Evolutionary conservation across 2,329 filamentous ascomycete species (phyloP), one percentile per base, ranked within the genome.

Genomic region (Aureobasidium sp.): DNA sequence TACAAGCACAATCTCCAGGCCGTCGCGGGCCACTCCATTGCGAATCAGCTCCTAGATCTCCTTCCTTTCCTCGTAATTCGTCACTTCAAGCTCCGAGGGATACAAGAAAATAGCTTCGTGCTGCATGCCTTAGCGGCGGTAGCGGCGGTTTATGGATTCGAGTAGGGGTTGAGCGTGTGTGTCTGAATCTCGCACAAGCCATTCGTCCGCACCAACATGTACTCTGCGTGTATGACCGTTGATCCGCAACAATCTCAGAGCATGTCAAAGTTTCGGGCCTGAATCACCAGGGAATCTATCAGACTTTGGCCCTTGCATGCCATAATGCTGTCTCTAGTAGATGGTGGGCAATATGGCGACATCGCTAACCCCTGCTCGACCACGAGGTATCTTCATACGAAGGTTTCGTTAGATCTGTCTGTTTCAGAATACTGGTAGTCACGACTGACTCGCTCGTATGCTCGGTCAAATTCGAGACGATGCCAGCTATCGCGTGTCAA

Each of bases 321-420:
- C 32, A 59, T 59, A 21, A 59, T 59, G 16, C 41, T 37, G 54
- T 59, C 57, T 50, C 36, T 42, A 36, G 34, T 59, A 41, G 36
- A 49, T 41, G 57, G 57, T 21, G 36, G 5, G 36, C 25, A 49
- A 50, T 50, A 59, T 59, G 57, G 44, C 57, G 57, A 59, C 57
- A 59, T 59, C 8, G 42, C 34, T 48, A 30, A 41, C 27, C 53
- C 53, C 25, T 57, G 36, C 32, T 13, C 6, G 29, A 21, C 54
- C 54, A 58, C 54, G 54, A 58, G 54, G 54, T 34, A 58, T 58
- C 36, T 39, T 47, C 14, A 7, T 5, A 34, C n/a, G 27, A 45
- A 55, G 29, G 51, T 42, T 44, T 55, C 7, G 36, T 57, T 36
- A 13, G 11, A 27, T 11, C 39, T 14, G 10, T 27, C 30, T 45